These are phyloP conservation scores for Arabis alpina DNA, from an alignment of 345 rosid genomes.

Conservation along the genomic window DNA sequence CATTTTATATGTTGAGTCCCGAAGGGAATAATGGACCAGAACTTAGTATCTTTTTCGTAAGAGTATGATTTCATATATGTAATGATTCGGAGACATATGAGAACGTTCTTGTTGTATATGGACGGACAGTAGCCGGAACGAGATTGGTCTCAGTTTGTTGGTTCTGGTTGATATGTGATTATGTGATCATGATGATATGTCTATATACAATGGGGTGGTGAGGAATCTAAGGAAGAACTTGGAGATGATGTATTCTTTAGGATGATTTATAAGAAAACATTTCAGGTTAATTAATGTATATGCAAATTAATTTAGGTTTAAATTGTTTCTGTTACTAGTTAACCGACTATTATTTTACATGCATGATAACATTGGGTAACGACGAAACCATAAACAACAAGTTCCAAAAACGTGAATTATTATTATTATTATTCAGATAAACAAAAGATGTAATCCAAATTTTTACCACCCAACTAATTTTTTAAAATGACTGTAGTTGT, in stretches of 20 bases:
- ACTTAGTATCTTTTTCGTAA: slow-evolving; percentile 74
- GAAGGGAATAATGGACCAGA: slow-evolving; percentile 84
- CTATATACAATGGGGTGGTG: slow-evolving; percentile 1
- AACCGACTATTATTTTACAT: neutral
- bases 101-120: slow-evolving; percentile 6
- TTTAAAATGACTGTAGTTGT: no score
- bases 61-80: slow-evolving; percentile 50
- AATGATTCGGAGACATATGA: slow-evolving; percentile 1
- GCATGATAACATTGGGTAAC: neutral
- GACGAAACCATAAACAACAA: no score
- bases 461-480: no score
- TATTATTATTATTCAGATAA: no score
- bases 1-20: slow-evolving; percentile 81
- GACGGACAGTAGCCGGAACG: neutral
- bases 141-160: slow-evolving; percentile 1
- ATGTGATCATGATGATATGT: slow-evolving; percentile 19
- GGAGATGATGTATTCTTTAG: slow-evolving; percentile 14
- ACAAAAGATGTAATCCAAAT: no score
- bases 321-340: neutral
- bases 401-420: no score
- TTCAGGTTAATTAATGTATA: slow-evolving; percentile 16
- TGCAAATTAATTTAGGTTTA: slow-evolving; percentile 2
- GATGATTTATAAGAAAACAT: slow-evolving; percentile 18
- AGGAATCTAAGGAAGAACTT: neutral
- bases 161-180: neutral